A percentile compares a stretch with the other conserved stretches of the same genome.
Evolutionary conservation across 345 rosid genomes (phyloP).

Genomic region (Isatis tinctoria): DNA sequence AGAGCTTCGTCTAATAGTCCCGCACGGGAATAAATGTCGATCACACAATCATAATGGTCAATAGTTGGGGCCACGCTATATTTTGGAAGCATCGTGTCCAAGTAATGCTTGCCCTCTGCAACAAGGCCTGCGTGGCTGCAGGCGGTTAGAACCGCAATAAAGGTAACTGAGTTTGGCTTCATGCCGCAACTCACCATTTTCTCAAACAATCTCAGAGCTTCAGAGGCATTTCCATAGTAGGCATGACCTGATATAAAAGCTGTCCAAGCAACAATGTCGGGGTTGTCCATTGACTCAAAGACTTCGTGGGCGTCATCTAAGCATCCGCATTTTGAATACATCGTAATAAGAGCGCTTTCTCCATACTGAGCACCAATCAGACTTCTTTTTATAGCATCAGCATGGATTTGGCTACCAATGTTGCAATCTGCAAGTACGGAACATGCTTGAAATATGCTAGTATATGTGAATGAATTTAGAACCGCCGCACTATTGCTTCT

Average conservation of each 20-base stretch:
- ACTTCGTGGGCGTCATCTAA: slow-evolving; percentile 52
- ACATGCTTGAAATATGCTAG: slow-evolving; percentile 72
- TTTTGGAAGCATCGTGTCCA: slow-evolving; percentile 44
- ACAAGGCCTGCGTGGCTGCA: slow-evolving; percentile 74
- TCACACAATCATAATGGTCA: slow-evolving; percentile 68
- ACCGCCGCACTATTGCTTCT: slow-evolving; percentile 34
- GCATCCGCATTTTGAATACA: slow-evolving; percentile 72
- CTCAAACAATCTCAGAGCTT: slow-evolving; percentile 55
- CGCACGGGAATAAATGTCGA: slow-evolving; percentile 60
- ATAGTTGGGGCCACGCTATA: slow-evolving; percentile 54
- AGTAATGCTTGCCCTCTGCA: slow-evolving; percentile 42
- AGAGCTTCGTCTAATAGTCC: slow-evolving; percentile 56
- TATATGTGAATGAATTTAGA: slow-evolving; percentile 57
- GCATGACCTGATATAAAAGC: slow-evolving; percentile 68
- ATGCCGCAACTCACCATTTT: slow-evolving; percentile 44
- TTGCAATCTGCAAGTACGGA: slow-evolving; percentile 55
- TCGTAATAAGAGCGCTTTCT: slow-evolving; percentile 60
- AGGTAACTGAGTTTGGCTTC: slow-evolving; percentile 65
- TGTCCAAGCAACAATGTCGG: slow-evolving; percentile 78
- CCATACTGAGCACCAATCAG: slow-evolving; percentile 52
- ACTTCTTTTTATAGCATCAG: slow-evolving; percentile 66
- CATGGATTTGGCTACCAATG: slow-evolving; percentile 69
- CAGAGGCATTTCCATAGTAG: slow-evolving; percentile 60
- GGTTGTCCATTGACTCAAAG: slow-evolving; percentile 49
- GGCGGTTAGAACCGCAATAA: slow-evolving; percentile 63